These are phyloP conservation scores for Hirsutella rhossiliensis DNA, from an alignment of 2,329 filamentous ascomycete genomes.

Conservation along the genomic window DNA sequence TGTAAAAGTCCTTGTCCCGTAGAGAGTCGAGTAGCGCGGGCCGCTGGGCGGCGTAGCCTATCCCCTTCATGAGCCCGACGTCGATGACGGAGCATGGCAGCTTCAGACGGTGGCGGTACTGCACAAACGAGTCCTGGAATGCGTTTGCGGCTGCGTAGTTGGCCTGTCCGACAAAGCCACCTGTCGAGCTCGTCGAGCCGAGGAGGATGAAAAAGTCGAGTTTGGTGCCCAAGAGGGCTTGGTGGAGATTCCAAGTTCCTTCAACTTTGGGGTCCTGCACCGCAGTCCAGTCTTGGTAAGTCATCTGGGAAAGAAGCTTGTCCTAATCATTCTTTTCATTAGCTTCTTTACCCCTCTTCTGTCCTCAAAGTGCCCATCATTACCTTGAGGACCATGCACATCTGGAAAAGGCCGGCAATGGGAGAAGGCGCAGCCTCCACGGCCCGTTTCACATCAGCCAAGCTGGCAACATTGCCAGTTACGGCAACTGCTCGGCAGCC, in stretches of 20 bases:
- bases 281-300: conserved; percentile 1
- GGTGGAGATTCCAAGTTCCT: conserved; percentile 13
- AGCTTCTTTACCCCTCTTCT: no score
- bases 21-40: conserved; percentile 4
- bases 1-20: conserved; percentile 2
- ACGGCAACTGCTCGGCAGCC: conserved; percentile 1
- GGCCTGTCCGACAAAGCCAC: conserved; percentile 15
- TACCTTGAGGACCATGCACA: conserved; percentile 18
- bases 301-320: not conserved
- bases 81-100: conserved; percentile 4
- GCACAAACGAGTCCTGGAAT: conserved; percentile 16
- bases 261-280: conserved; percentile 12
- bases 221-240: conserved; percentile 3
- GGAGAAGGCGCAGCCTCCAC: conserved; percentile 12
- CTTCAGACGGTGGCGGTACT: conserved; percentile 5
- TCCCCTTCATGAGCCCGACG: conserved; percentile 2
- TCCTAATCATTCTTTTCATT: not conserved
- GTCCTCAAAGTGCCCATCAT: conserved; percentile 10
- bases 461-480: conserved; percentile 1
- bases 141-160: conserved; percentile 20
- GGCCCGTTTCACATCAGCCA: conserved; percentile 3
- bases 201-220: conserved; percentile 20
- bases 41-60: conserved; percentile 2
- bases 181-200: conserved; percentile 12
- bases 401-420: conserved; percentile 22